Evolutionary conservation across 495 filamentous ascomycete genomes (phyloP), one percentile per base, ranked within the genome.

Genomic region (Neurospora sp.): DNA sequence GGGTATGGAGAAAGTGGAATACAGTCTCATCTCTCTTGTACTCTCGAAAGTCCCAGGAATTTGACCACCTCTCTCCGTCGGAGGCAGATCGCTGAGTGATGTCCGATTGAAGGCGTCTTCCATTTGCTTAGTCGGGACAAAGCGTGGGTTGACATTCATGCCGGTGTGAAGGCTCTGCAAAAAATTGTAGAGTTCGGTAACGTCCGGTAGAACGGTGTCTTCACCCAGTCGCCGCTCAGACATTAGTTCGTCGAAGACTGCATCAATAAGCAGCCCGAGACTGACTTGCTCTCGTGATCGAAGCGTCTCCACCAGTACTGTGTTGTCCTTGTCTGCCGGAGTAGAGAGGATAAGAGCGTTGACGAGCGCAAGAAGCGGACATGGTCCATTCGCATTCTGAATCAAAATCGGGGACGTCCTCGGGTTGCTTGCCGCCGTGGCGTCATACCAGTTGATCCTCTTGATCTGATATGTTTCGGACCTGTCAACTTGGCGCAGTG

Each of bases 131-230:
- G 79, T 76, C 5, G 83, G 82, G n/a, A 93, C 86, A 72, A 97
- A 93, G 20, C 92, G 90, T 44, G 96, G 96, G 77, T 99, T 98
- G 66, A 98, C 96, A 78, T 98, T 98, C 94, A 99, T 97, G 44
- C 96, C 96, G 1, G 94, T 98, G 79, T 98, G 94, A 4, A 99
- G 85, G 62, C 92, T 93, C 38, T 94, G 88, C 10, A 99, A 86
- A 79, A 99, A 98, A 20, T 86, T 83, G 78, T 96, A 95, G 1
- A 99, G 85, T 59, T 96, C 94, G 48, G 90, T 85, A 71, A 99
- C 91, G 77, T 99, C 96, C 1, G 95, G 94, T 54, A 98, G 85
- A 18, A 76, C 75, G 8, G 78, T 80, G 35, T 85, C 80, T 39
- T 84, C 71, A 39, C 82, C 77, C 37, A 78, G 85, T 72, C 81